Percentiles rank a stretch among this genome's conserved stretches.
Conservation (phyloP, 179 eudicot genomes). For the Vitellaria paradoxa region DNA sequence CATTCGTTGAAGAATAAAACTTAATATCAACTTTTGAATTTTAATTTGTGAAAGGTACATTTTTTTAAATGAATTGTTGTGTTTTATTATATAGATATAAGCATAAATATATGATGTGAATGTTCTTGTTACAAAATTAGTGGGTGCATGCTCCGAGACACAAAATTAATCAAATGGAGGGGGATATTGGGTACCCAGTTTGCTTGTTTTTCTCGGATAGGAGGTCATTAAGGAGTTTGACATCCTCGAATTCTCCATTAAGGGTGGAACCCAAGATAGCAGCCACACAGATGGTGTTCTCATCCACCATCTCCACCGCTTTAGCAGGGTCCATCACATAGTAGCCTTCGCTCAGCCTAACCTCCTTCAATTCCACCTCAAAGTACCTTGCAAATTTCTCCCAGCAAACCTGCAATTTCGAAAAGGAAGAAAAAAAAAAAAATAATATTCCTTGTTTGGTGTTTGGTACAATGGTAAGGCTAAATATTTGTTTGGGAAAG, state of each 20-base stretch:
- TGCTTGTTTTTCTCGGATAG: constrained; percentile 54
- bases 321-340: constrained; percentile 81
- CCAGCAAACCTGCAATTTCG: constrained; percentile 63
- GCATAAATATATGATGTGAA: no score
- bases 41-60: no score
- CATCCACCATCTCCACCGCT: constrained; percentile 85
- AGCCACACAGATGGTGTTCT: constrained; percentile 89
- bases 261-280: constrained; percentile 84
- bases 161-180: no score
- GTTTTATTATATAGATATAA: no score
- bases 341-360: constrained; percentile 69
- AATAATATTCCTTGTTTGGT: not conserved
- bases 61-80: no score
- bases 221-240: constrained; percentile 66
- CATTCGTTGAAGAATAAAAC: no score
- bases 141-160: no score
- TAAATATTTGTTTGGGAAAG: no score
- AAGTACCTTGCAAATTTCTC: constrained; percentile 86
- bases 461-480: not conserved
- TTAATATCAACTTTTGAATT: no score
- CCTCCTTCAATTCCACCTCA: constrained; percentile 82
- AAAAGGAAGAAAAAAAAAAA: no score
- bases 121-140: no score
- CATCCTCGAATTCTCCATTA: constrained; percentile 84
- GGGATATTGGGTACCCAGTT: constrained; percentile 50